Evolutionary conservation across 192 early-diverging fungal genomes (phyloP).

Genomic region (Entomortierella parvispora): DNA sequence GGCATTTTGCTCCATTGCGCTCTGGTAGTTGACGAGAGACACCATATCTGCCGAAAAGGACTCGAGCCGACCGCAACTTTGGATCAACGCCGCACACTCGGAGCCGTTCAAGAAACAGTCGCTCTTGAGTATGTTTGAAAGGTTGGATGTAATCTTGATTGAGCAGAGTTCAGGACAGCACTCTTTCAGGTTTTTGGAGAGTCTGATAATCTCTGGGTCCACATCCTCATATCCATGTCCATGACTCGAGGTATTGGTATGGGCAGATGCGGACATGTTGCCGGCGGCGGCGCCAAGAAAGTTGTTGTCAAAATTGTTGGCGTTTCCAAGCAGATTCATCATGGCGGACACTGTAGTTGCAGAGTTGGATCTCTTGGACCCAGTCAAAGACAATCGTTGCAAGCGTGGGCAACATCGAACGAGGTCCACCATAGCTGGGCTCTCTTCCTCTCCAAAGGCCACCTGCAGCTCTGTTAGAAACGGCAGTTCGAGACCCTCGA

Average conservation of each 20-base stretch:
- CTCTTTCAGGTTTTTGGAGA: constrained; percentile 23
- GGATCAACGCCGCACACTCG: constrained; percentile 16
- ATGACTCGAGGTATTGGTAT: no score
- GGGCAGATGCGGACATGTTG: not conserved
- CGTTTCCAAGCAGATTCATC: not conserved
- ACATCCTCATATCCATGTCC: not conserved
- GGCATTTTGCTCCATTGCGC: no score
- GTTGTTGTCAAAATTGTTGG: constrained; percentile 11
- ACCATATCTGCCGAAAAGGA: constrained; percentile 26
- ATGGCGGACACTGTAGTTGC: constrained; percentile 3
- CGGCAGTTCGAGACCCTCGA: constrained; percentile 30
- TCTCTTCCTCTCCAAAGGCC: constrained; percentile 22
- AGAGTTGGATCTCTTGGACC: constrained; percentile 15
- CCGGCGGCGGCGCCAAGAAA: no score
- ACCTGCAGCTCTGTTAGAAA: constrained; percentile 30
- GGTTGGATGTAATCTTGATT: constrained; percentile 25
- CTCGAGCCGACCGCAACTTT: constrained; percentile 14
- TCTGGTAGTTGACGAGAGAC: not conserved
- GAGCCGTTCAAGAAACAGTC: constrained; percentile 18
- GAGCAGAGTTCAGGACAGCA: constrained; percentile 24
- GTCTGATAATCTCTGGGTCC: constrained; percentile 12
- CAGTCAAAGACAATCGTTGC: constrained; percentile 19
- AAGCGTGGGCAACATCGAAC: constrained; percentile 29
- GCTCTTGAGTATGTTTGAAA: constrained; percentile 1
- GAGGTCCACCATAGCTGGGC: constrained; percentile 29